Percentiles rank a stretch among this genome's conserved stretches.
These are phyloP conservation scores for Pyrrhoderma lamaoense DNA, from an alignment of 1,284 basidiomycete species.

Conservation along the genomic window DNA sequence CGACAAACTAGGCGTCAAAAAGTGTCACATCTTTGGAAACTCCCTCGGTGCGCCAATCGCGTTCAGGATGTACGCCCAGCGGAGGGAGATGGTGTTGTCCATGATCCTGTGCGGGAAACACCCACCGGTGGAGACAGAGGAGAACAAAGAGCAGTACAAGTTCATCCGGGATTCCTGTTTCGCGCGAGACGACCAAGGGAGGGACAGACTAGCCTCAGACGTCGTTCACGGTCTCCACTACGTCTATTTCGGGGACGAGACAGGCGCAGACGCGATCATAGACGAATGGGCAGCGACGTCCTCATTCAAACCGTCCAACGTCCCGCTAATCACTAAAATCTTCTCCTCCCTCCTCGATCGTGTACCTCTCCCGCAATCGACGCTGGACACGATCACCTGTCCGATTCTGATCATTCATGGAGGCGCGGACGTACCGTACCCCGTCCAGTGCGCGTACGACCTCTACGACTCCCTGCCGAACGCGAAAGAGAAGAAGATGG, in stretches of 20 bases:
- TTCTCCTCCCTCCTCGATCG: conserved; percentile 20
- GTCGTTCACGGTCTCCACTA: conserved; percentile 19
- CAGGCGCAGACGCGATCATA: conserved; percentile 18
- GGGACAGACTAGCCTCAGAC: conserved; percentile 19
- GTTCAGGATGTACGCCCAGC: conserved; percentile 8
- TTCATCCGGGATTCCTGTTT: conserved; percentile 20
- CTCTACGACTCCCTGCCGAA: conserved; percentile 18
- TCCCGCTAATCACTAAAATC: conserved; percentile 18
- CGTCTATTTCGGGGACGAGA: conserved; percentile 19
- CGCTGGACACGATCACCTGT: conserved; percentile 14
- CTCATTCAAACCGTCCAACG: conserved; percentile 18
- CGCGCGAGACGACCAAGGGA: conserved; percentile 18
- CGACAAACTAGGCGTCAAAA: conserved; percentile 16
- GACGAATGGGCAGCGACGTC: conserved; percentile 21
- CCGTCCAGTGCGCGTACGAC: conserved; percentile 10
- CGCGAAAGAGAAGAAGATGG: conserved; percentile 19
- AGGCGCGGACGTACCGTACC: conserved; percentile 13
- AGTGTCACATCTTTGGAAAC: conserved; percentile 19
- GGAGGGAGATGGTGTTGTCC: conserved; percentile 13
- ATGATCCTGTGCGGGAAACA: conserved; percentile 18
- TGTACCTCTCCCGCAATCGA: conserved; percentile 12
- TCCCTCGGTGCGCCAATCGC: conserved; percentile 13
- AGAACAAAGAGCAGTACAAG: conserved; percentile 20
- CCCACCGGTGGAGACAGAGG: conserved; percentile 18
- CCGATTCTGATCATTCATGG: conserved; percentile 21